Evolutionary conservation across 2,329 filamentous ascomycete genomes (phyloP).

Genomic region (Xylariaceae sp.): DNA sequence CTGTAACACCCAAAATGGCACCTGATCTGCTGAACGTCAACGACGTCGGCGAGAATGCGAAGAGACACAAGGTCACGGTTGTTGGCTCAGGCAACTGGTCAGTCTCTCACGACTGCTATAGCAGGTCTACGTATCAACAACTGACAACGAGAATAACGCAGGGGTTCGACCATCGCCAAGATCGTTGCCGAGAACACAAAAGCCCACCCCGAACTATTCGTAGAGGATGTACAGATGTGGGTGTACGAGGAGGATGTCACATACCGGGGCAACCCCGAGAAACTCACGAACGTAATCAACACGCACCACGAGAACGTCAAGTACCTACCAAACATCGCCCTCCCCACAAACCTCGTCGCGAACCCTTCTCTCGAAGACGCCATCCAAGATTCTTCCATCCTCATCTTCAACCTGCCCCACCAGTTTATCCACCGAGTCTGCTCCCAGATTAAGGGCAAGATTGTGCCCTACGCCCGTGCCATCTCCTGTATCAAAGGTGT

Average conservation of each 20-base stretch:
- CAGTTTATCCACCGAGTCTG: constrained; percentile 91
- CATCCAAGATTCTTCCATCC: constrained; percentile 78
- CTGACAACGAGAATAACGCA: constrained; percentile 32
- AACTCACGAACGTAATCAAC: constrained; percentile 91
- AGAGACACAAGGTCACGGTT: constrained; percentile 88
- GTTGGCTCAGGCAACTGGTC: constrained; percentile 97
- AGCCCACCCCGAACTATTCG: constrained; percentile 74
- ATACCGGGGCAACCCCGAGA: constrained; percentile 65
- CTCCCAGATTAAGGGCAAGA: constrained; percentile 78
- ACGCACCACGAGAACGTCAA: constrained; percentile 92
- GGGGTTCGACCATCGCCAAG: constrained; percentile 96
- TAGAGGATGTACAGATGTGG: constrained; percentile 95
- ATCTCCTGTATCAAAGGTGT: constrained; percentile 99
- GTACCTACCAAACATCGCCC: constrained; percentile 83
- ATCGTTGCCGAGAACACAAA: constrained; percentile 91
- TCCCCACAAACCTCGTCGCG: constrained; percentile 79
- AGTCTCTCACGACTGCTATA: constrained; percentile 16
- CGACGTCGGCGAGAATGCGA: constrained; percentile 54
- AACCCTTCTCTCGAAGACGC: constrained; percentile 78
- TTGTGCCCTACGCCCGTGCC: constrained; percentile 85
- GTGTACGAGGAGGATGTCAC: constrained; percentile 91
- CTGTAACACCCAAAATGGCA: constrained; percentile 25
- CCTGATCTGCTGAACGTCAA: constrained; percentile 41
- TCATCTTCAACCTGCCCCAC: constrained; percentile 95
- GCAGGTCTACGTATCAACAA: neutral